Evolutionary conservation across 2,329 filamentous ascomycete species (phyloP), one percentile per base, ranked within the genome.

Genomic region (Parascedosporium putredinis): DNA sequence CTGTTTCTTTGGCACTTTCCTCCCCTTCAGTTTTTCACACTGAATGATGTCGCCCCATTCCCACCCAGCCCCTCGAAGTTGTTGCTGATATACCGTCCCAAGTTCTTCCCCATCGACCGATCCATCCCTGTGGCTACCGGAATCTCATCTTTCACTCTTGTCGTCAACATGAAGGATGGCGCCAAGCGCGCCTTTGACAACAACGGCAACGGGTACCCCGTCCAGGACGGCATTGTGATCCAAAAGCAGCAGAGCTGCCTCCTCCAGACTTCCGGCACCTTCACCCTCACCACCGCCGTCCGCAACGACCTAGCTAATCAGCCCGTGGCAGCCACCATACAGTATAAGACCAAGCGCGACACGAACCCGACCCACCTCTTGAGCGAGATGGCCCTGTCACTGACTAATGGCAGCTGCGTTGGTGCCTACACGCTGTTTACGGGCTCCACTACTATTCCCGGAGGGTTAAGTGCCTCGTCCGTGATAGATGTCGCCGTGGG

Each of bases 111-210:
- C n/a, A 62, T 75, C 33, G 56, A 63, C n/a, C 56, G 60, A 24
- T 63, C 75, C 50, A 73, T 89, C 56, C 61, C 76, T 53, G 67
- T 78, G 55, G 64, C 76, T 51, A 67, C 75, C 51, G 71, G 84
- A 54, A 77, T 87, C 63, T 74, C 83, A 36, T 73, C 82, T 55
- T 77, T 85, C 66, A 70, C 69, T 53, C 59, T 81, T 57, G 63
- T 74, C 2, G 57, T 82, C 48, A 74, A 70, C 50, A 63, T 69
- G 49, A 66, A 64, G 3, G 68, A 71, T 52, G 77, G 76, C 5
- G 64, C 67, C 14, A 70, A 62, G 20, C 61, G 69, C 51, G 58
- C 59, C 0, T 73, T 71, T 54, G 71, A 79, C 57, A 83, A 82
- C 60, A 81, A 81, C 55, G 78, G 77, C 5, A 66, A 69, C 33